Base-by-base conservation (phyloP, 805 yeast species). In the Candida maesae region DNA sequence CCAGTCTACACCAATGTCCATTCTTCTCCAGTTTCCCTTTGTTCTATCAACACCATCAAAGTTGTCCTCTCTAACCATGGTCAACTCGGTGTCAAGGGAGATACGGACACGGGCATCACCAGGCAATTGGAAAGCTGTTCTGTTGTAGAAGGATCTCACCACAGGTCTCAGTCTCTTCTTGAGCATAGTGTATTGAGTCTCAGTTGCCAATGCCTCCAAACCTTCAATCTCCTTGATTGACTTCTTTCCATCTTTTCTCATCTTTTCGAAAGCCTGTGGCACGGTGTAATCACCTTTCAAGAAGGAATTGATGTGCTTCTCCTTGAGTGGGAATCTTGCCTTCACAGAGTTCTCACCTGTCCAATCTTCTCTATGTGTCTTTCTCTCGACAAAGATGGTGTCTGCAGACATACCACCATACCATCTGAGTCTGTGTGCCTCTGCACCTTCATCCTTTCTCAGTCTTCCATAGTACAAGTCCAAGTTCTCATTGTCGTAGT, bases 31-130 rank as follows among this genome's bases (percentile, higher is more conserved):
- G 66, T 93, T 93, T 30, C 82, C 83, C 51, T 86, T 73, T 2
- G 98, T 87, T 64, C 99, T 79, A 60, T 89, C 91, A 44, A 71
- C 63, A 18, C 96, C 96, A 64, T 93, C 99, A 59, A 93, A 93
- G 61, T 91, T 81, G 63, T 93, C 99, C 65, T 93, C 99, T 63
- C 99, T 81, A 31, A 91, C 89, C 96, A 93, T 87, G n/a, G 95
- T 73, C 51, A 93, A 76, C 67, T 93, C 98, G 0, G 99, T 91
- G 61, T 93, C 99, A 49, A 93, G 79, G 33, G 99, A 93, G 50
- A 95, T 93, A 72, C 99, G 89, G 30, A 93, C 99, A 59, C 99
- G 79, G 7, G 99, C 99, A 65, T 93, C 99, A 44, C 99, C 99
- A 6, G 99, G 99, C 43, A 93, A 76, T 70, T 93, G 99, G 77